Base-by-base conservation (phyloP, 73 alveolate species). In the Blepharisma stoltei region DNA sequence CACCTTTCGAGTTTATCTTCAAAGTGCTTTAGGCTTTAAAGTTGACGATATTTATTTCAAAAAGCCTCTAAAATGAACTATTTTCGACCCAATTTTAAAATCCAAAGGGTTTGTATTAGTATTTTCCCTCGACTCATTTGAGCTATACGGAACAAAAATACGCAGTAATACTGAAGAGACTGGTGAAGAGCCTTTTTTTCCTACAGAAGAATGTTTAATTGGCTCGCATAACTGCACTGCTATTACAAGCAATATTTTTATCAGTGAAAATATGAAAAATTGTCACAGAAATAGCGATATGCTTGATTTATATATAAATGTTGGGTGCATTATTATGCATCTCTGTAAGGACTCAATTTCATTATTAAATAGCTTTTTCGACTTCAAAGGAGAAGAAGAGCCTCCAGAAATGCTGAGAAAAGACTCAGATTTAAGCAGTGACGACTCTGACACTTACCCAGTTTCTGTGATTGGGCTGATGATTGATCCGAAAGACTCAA, bases 71-170 rank as follows among this genome's bases (percentile, higher is more conserved):
- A 60, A n/a, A 14, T 32, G 41, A 3, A 32, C 41, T 1, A 3
- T 14, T 9, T 14, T 20, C 2, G 73, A 60, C 14, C 48, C 73
- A 20, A 9, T 25, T 60, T 38, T 60, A 14, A n/a, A 14, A 14
- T 14, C 37, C 2, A n/a, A 20, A 14, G 73, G 46, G 5, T 60
- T 8, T 60, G 11, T 38, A 20, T 14, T 60, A 14, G 2, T 60
- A 8, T 14, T 38, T 14, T 14, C 73, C 0, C 73, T 60, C 5
- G 73, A 60, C 46, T 60, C 73, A 20, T 25, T 60, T 20, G 73
- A 60, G 18, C 11, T 60, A 0, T 60, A 14, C 5, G 11, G 14
- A 60, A 60, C 73, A 9, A 60, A 18, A 18, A 25, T 60, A n/a
- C 11, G 49, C 14, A 8, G 46, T 8, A 60, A n/a, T 8, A 60